Base-by-base conservation (phyloP, 768 basidiomycete genomes). In the Rhodotorula toruloides region DNA sequence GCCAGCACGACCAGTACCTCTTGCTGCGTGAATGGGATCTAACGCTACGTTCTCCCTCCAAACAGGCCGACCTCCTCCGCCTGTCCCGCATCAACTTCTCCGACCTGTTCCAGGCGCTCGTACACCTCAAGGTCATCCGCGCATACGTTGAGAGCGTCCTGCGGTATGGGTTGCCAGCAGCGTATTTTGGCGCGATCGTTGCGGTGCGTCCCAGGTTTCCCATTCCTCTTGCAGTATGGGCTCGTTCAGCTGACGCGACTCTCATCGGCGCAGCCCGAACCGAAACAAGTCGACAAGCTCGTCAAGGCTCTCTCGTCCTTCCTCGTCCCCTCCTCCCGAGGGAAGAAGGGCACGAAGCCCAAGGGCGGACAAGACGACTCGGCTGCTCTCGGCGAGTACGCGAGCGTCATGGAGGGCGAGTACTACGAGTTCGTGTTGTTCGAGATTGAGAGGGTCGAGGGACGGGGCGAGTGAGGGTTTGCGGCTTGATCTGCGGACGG, bases 81-180 rank as follows among this genome's bases (percentile, higher is more conserved):
- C 77, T 98, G 43, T 86, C 93, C 43, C 83, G 96, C 60, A 96
- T 90, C 58, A 97, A 94, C 79, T 99, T 98, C 77, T 93, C 92
- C 1, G 96, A 99, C 80, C 86, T 92, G 10, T 91, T 92, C 80
- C 90, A 98, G 77, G 82, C 94, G 58, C 82, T 97, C 27, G 89
- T 93, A 0, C 96, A 98, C 75, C 81, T 98, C 72, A 98, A 98
- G 78, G 83, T 94, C 55, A 78, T 96, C 22, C 86, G 91, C 16
- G 80, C 96, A 22, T 98, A 93, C 74, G 86, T 94, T 29, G 96
- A 99, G 79, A 92, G 90, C 62, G 93, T 97, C 27, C 82, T 99
- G 48, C 84, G 94, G 72, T 98, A 97, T 76, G 96, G 96, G 58
- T 81, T 97, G 16, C 96, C 96, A 8, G 90, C 93, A 2, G 87